phyloP scores from a whole-genome alignment of 73 alveolate species.

The Paraurostyla sp. region DNA sequence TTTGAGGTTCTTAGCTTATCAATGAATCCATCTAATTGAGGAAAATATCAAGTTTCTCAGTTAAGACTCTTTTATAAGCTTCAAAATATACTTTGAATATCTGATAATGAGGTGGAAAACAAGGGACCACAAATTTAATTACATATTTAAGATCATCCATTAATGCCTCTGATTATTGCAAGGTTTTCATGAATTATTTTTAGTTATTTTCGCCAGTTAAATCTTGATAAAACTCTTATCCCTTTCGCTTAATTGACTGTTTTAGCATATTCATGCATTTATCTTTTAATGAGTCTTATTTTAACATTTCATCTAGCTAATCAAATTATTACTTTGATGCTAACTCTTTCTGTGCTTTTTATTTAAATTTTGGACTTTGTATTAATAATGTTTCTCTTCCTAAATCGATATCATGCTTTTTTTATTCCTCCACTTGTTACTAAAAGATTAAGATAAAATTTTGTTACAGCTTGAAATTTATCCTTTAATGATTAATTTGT shows the following conservation, averaged over 20 bases:
- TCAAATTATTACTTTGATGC: neutral
- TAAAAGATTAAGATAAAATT: neutral
- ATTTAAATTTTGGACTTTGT: neutral
- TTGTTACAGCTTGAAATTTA: neutral
- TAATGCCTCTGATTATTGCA: conserved; percentile 35
- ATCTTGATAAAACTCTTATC: conserved; percentile 17
- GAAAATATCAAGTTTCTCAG: neutral
- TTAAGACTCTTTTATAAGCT: conserved; percentile 10
- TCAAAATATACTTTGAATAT: conserved; percentile 23
- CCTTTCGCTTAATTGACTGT: conserved; percentile 28
- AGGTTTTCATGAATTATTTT: neutral
- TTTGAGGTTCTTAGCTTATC: conserved; percentile 37
- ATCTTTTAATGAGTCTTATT: conserved; percentile 32
- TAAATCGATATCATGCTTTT: conserved; percentile 10
- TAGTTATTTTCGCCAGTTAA: conserved; percentile 27
- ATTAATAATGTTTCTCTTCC: neutral
- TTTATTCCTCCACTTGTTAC: conserved; percentile 17
- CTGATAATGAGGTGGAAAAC: conserved; percentile 55
- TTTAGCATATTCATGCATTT: conserved; percentile 22
- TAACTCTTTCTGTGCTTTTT: neutral
- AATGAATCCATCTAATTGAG: conserved; percentile 28
- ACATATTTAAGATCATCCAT: conserved; percentile 51
- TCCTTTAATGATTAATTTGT: conserved; percentile 44
- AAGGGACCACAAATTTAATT: conserved; percentile 19
- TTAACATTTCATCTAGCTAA: neutral